phyloP scores from a whole-genome alignment of 768 basidiomycete species.

The Lactifluus volemus region DNA sequence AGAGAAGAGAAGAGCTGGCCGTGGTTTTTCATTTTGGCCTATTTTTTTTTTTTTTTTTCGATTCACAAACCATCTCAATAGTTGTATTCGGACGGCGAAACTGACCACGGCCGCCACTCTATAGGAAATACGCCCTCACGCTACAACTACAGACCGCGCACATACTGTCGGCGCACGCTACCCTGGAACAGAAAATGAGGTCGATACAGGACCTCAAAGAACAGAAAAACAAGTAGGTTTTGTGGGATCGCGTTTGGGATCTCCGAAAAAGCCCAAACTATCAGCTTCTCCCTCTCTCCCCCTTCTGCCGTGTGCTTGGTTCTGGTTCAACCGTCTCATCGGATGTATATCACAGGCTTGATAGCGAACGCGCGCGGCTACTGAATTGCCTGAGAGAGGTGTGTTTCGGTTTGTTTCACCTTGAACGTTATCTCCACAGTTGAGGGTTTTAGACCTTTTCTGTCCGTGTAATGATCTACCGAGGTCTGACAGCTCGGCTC shows the following conservation, averaged over 20 bases:
- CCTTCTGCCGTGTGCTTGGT: not conserved
- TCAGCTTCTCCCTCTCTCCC: not conserved
- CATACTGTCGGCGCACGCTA: conserved; percentile 74
- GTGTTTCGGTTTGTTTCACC: conserved; percentile 19
- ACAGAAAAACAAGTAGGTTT: conserved; percentile 72
- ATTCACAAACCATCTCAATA: not conserved
- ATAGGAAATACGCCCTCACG: conserved; percentile 75
- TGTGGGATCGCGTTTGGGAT: not conserved
- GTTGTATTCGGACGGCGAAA: not conserved
- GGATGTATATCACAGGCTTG: conserved; percentile 39
- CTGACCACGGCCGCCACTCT: not conserved
- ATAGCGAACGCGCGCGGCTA: conserved; percentile 65
- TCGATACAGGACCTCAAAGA: conserved; percentile 74
- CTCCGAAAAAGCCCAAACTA: not conserved
- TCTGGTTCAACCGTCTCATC: not conserved
- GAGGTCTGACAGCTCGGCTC: not conserved
- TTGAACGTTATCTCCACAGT: conserved; percentile 6
- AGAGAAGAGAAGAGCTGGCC: not conserved
- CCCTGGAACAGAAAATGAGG: conserved; percentile 68
- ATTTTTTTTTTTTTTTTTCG: not conserved
- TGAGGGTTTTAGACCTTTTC: not conserved
- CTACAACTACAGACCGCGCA: conserved; percentile 83
- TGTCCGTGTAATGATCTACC: not conserved
- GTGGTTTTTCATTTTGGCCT: not conserved
- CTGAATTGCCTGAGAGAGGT: conserved; percentile 65